phyloP scores from a whole-genome alignment of 1,284 basidiomycete species.

The Cryptococcus maquisensis region DNA sequence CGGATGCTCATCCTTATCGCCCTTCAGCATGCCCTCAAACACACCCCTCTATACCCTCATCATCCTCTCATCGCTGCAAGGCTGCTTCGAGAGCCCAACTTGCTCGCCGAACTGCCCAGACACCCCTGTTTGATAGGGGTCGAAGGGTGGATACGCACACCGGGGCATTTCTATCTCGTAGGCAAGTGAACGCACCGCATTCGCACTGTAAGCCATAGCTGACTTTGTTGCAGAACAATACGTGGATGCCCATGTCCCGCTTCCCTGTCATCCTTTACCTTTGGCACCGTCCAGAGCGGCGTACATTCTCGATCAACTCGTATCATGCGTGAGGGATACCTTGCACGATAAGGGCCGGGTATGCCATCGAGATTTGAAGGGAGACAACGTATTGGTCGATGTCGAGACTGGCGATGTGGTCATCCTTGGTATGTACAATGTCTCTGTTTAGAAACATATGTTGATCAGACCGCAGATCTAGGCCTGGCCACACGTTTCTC shows the following conservation, averaged over 20 bases:
- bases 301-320: constrained; percentile 55
- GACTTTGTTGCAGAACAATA: constrained; percentile 31
- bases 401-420: constrained; percentile 45
- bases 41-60: constrained; percentile 57
- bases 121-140: constrained; percentile 57
- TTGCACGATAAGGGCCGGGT: constrained; percentile 54
- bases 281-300: constrained; percentile 51
- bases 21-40: constrained; percentile 56
- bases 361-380: constrained; percentile 57
- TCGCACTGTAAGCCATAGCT: background rate
- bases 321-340: constrained; percentile 53
- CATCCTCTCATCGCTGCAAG: constrained; percentile 56
- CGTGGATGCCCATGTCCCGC: constrained; percentile 28
- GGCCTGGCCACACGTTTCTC: constrained; percentile 57
- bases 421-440: constrained; percentile 46
- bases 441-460: background rate
- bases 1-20: constrained; percentile 1
- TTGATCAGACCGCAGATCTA: constrained; percentile 48
- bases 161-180: constrained; percentile 58
- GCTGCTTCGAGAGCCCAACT: constrained; percentile 55
- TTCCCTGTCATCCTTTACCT: constrained; percentile 28
- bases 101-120: constrained; percentile 54
- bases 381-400: constrained; percentile 45
- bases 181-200: constrained; percentile 30
- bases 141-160: constrained; percentile 54